These are phyloP conservation scores for Cryptosporidium sp. DNA, from an alignment of 169 alveolate species.

Conservation along the genomic window DNA sequence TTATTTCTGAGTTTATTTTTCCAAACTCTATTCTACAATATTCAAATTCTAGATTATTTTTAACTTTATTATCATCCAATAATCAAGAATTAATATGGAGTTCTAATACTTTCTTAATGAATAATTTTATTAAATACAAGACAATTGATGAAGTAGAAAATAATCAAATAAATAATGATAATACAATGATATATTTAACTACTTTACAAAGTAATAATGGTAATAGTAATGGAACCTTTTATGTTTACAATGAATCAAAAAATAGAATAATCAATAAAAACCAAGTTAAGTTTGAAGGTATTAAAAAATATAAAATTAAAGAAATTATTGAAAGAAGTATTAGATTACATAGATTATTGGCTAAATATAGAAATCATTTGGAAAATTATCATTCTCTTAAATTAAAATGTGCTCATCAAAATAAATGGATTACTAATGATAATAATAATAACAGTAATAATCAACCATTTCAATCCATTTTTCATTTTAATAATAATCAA, in stretches of 20 bases:
- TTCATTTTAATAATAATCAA: no score
- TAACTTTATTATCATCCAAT: neutral
- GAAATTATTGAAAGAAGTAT: neutral
- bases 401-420: neutral
- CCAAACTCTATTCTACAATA: slow-evolving; percentile 11
- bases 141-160: neutral
- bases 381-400: neutral
- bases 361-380: neutral
- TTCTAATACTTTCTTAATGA: slow-evolving; percentile 3
- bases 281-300: neutral
- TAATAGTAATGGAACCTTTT: neutral
- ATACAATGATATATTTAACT: neutral
- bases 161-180: neutral
- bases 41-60: neutral
- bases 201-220: neutral
- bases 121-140: neutral
- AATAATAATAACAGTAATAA: neutral
- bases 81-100: neutral
- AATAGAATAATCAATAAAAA: neutral
- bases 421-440: neutral
- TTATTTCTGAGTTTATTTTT: slow-evolving; percentile 9
- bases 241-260: neutral
- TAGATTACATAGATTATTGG: neutral
- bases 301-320: neutral
- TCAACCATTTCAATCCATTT: neutral